Conservation (phyloP, 495 filamentous ascomycete species). For the Xylaria flabelliformis region DNA sequence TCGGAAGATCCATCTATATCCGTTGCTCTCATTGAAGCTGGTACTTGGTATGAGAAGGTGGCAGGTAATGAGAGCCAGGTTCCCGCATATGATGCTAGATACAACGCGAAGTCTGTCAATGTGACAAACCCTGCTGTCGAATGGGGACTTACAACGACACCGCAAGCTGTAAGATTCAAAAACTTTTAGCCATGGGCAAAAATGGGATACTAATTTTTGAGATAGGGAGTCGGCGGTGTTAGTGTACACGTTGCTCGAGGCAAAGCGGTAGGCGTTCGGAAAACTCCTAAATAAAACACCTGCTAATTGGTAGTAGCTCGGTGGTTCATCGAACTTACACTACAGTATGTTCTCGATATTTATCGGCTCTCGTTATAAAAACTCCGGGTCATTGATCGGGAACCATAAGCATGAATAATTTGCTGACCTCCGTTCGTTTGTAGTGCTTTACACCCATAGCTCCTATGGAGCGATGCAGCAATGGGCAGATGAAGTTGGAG, state of each 20-base stretch:
- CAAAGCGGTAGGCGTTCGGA: not conserved
- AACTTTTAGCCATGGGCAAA: too few species aligned
- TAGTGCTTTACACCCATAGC: slow-evolving; percentile 15
- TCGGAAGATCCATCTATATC: slow-evolving; percentile 3
- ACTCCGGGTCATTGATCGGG: not conserved
- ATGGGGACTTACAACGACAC: slow-evolving; percentile 7
- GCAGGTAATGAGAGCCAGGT: slow-evolving; percentile 8
- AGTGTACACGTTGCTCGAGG: slow-evolving; percentile 6
- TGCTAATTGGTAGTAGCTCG: not conserved
- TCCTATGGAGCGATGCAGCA: slow-evolving; percentile 13
- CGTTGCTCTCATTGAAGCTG: slow-evolving; percentile 11
- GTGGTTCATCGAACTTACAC: slow-evolving; percentile 10
- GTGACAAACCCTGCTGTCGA: slow-evolving; percentile 3
- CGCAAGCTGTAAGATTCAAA: slow-evolving; percentile 7
- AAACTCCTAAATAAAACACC: not conserved
- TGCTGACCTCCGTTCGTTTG: not conserved
- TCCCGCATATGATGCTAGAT: slow-evolving; percentile 7
- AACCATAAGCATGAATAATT: not conserved
- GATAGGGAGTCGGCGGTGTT: not conserved
- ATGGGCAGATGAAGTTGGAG: slow-evolving; percentile 12
- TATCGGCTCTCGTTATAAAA: not conserved
- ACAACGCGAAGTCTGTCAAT: not conserved
- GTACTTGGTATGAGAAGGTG: slow-evolving; percentile 5
- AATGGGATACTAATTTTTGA: not conserved
- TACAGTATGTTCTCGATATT: not conserved